These are phyloP conservation scores for Ustulina deusta DNA, from an alignment of 2,329 filamentous ascomycete genomes.

Conservation along the genomic window DNA sequence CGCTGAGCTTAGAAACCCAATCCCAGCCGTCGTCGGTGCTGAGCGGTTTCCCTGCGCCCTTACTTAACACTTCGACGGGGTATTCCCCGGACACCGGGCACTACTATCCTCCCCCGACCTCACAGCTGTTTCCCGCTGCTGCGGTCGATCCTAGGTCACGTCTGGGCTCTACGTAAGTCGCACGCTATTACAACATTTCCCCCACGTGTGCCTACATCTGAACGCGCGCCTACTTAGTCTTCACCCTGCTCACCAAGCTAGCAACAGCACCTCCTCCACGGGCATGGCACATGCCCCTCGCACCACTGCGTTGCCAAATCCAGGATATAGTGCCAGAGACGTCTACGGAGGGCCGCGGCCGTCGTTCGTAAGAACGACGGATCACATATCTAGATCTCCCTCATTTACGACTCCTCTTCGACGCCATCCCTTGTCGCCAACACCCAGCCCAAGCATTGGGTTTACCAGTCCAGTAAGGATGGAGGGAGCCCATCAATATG, in stretches of 20 bases:
- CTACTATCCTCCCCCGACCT: slow-evolving; percentile 59
- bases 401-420: slow-evolving; percentile 61
- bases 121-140: slow-evolving; percentile 54
- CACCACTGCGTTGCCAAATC: slow-evolving; percentile 64
- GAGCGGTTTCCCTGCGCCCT: slow-evolving; percentile 63
- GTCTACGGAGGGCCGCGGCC: slow-evolving; percentile 66
- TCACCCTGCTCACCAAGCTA: slow-evolving; percentile 53
- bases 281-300: slow-evolving; percentile 70
- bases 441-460: slow-evolving; percentile 61
- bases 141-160: slow-evolving; percentile 65
- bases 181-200: slow-evolving; percentile 37
- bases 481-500: slow-evolving; percentile 59
- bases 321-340: slow-evolving; percentile 64
- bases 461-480: slow-evolving; percentile 63
- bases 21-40: slow-evolving; percentile 64
- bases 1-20: slow-evolving; percentile 66
- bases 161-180: slow-evolving; percentile 67
- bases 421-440: slow-evolving; percentile 66
- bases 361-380: slow-evolving; percentile 60
- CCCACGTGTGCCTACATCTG: slow-evolving; percentile 22
- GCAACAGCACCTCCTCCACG: slow-evolving; percentile 63
- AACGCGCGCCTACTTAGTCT: slow-evolving; percentile 13
- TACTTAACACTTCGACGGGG: slow-evolving; percentile 59
- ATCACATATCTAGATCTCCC: slow-evolving; percentile 65
- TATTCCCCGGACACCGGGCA: slow-evolving; percentile 62